Base-by-base conservation (phyloP, 495 filamentous ascomycete species). In the Trichoderma gamsii region DNA sequence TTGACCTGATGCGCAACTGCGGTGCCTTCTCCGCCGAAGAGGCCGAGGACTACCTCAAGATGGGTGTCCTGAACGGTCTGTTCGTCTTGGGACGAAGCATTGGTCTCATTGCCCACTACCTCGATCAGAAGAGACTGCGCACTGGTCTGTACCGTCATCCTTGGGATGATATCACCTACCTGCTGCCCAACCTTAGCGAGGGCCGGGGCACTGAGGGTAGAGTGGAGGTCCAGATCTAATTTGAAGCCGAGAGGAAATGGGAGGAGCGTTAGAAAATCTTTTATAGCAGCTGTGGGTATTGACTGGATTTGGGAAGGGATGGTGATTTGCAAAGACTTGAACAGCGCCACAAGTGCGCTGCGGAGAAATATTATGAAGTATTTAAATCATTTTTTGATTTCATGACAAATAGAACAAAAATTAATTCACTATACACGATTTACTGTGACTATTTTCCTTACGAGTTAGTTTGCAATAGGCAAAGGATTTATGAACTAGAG, bases 61-160 rank as follows among this genome's bases (percentile, higher is more conserved):
- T 97, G 91, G 95, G 95, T 83, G 95, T 99, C 65, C 88, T 99
- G 71, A 99, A 99, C 86, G 95, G 95, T 82, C 90, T 99, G 66
- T 99, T 99, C 86, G 95, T 99, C 27, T 87, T 99, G 63, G 95
- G 95, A 70, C 88, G 95, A 72, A 90, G 86, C 79, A 99, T 99
- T 73, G 95, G 95, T 91, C 84, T 99, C 72, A 99, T 98, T 89
- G 95, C 95, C 71, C 95, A 99, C 84, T 97, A 93, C 87, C 90
- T 99, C 72, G 95, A 99, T 81, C 95, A 99, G 86, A 99, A 99
- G 92, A 87, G 95, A 78, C 86, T 99, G 79, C 88, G 93, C 74
- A 99, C 95, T 73, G 95, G 95, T 76, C 87, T 99, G 71, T 99
- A 99, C 89, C 89, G 95, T 79, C 95, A 97, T 87, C 93, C 93